Evolutionary conservation across 352 stramenopile genomes (phyloP).

Genomic region (Saprolegnia parasitica): DNA sequence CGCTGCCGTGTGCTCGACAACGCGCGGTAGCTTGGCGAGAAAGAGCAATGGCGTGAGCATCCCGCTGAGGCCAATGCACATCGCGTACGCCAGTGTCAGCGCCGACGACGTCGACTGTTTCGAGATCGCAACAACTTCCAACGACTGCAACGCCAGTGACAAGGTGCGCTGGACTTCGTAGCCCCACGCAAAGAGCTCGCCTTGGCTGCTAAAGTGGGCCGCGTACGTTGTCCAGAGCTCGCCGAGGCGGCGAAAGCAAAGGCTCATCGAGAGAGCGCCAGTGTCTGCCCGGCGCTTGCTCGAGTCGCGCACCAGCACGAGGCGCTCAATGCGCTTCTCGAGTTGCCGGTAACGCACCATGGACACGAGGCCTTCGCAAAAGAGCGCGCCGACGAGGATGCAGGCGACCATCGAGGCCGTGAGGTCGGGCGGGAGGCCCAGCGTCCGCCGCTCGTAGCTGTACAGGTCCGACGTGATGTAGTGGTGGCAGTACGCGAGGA

Average conservation of each 20-base stretch:
- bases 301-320: not conserved
- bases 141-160: constrained; percentile 2
- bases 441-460: constrained; percentile 14
- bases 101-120: not conserved
- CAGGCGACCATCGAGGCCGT: not conserved
- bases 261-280: not conserved
- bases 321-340: not conserved
- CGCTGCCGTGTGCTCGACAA: not conserved
- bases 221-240: not conserved
- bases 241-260: not conserved
- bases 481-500: not conserved
- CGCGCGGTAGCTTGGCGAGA: not conserved
- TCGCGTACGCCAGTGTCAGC: not conserved
- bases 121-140: not conserved
- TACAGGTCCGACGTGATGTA: not conserved
- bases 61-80: not conserved
- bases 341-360: not conserved
- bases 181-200: not conserved
- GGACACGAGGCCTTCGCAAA: not conserved
- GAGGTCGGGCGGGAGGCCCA: not conserved
- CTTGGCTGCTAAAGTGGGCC: constrained; percentile 6
- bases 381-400: not conserved
- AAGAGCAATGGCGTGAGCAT: not conserved
- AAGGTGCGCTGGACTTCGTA: not conserved
- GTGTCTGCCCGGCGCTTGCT: not conserved